Evolutionary conservation across 148 eudicot species (phyloP).

Genomic region (Camellia sinensis): DNA sequence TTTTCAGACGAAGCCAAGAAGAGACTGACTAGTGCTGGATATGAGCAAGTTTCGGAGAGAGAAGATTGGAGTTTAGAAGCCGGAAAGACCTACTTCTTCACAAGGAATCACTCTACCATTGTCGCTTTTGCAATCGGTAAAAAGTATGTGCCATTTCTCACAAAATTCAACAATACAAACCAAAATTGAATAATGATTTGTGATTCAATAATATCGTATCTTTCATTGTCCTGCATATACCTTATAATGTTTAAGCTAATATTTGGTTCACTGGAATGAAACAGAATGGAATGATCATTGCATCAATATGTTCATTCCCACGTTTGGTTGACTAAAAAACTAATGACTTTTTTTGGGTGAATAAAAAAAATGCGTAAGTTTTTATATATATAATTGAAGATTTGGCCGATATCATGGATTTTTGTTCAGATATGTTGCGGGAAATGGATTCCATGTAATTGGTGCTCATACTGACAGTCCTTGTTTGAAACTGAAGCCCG

Average conservation of each 20-base stretch:
- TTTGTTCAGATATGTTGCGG: slow-evolving; percentile 74
- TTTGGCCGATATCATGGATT: neutral
- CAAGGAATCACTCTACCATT: slow-evolving; percentile 87
- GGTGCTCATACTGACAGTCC: slow-evolving; percentile 99
- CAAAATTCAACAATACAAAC: neutral
- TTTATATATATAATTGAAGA: neutral
- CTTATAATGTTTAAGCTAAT: neutral
- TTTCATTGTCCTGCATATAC: neutral
- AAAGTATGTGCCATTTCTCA: slow-evolving; percentile 46
- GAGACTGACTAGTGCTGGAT: slow-evolving; percentile 68
- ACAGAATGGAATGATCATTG: no score
- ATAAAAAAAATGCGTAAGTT: no score
- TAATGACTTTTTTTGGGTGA: no score
- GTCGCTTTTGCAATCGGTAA: slow-evolving; percentile 94
- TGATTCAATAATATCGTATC: neutral
- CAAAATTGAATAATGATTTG: neutral
- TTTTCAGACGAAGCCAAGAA: slow-evolving; percentile 83
- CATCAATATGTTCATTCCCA: no score
- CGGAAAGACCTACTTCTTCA: slow-evolving; percentile 84
- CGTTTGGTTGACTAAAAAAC: no score
- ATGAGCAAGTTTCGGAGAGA: slow-evolving; percentile 71
- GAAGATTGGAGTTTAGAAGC: slow-evolving; percentile 74
- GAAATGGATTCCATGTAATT: slow-evolving; percentile 78
- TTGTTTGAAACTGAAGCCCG: slow-evolving; percentile 87
- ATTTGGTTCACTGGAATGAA: no score